Conservation (phyloP, 306 rosid species). For the Mucuna pruriens region DNA sequence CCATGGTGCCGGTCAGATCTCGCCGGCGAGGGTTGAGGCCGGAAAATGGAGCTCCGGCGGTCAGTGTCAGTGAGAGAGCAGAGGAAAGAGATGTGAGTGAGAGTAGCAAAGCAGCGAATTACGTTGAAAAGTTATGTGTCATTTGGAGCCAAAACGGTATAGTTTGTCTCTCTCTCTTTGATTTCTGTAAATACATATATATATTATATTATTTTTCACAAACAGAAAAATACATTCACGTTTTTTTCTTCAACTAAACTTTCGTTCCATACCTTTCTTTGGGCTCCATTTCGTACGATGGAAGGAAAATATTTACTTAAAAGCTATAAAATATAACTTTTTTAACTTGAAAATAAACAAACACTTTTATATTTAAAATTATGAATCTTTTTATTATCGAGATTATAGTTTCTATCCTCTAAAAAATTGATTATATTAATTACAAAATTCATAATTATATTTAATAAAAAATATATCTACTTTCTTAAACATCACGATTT, state of each 20-base stretch:
- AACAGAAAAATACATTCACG: not conserved
- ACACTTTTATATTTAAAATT: too few species aligned
- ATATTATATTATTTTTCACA: not conserved
- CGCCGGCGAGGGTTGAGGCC: slow-evolving; percentile 29
- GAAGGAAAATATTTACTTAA: too few species aligned
- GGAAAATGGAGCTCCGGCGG: slow-evolving; percentile 25
- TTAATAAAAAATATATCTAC: not conserved
- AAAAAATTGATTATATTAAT: too few species aligned
- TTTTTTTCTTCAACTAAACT: not conserved
- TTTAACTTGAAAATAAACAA: too few species aligned
- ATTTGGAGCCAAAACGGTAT: slow-evolving; percentile 49
- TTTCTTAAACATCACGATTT: not conserved
- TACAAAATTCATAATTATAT: too few species aligned
- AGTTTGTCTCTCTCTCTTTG: slow-evolving; percentile 24
- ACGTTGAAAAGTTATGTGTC: slow-evolving; percentile 43
- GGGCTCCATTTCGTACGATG: too few species aligned
- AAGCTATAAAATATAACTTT: too few species aligned
- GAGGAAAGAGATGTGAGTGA: not conserved
- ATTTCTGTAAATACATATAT: not conserved
- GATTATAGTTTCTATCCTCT: too few species aligned
- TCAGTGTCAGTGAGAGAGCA: not conserved
- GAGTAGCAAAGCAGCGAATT: slow-evolving; percentile 25
- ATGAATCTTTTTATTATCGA: too few species aligned
- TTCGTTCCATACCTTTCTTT: not conserved
- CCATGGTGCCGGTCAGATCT: slow-evolving; percentile 37